Evolutionary conservation across 192 early-diverging fungal species (phyloP), one percentile per base, ranked within the genome.

Genomic region (Mortierella antarctica): DNA sequence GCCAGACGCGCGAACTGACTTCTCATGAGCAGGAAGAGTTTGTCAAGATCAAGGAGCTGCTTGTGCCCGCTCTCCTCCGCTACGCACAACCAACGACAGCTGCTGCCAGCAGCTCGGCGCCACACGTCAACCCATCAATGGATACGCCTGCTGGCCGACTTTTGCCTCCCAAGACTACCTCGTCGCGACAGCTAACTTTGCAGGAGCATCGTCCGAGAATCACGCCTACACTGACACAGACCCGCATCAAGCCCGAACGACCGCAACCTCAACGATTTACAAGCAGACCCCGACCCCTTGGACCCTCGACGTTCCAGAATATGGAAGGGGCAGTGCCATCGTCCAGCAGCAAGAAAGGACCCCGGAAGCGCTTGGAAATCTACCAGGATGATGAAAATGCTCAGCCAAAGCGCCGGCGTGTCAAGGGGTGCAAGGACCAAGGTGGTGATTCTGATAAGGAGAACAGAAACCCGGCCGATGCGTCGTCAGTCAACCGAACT

Each of bases 1-100:
- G 48, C 20, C 7, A 73, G 71, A 58, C 62, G 17, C 71, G 71
- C 12, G 41, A 44, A 9, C 51, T 73, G 71, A 73, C 71, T 15
- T 21, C 54, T 6, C 71, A 73, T 52, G 71, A 73, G 39, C 48
- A 57, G 2, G 53, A 73, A 15, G 71, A 73, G 47, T 73, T 73
- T 42, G 71, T 40, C 7, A 73, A 73, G 58, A 55, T 73, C 62
- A 73, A 64, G 9, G 62, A 50, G 15, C 52, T 44, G 39, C 62
- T 73, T 8, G 13, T 73, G 54, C 71, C 71, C 10, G 42, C n/a
- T 54, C 62, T 73, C 11, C 55, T 65, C 1, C 71, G 71, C 7
- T 73, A 73, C 59, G 58, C 71, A 31, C 61, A 73, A 20, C 21
- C 50, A 0, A 10, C 56, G 21, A 18, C 49, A 31, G 21, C 39